These are phyloP conservation scores for Neoboletus magnificus DNA, from an alignment of 768 basidiomycete genomes.

Conservation along the genomic window DNA sequence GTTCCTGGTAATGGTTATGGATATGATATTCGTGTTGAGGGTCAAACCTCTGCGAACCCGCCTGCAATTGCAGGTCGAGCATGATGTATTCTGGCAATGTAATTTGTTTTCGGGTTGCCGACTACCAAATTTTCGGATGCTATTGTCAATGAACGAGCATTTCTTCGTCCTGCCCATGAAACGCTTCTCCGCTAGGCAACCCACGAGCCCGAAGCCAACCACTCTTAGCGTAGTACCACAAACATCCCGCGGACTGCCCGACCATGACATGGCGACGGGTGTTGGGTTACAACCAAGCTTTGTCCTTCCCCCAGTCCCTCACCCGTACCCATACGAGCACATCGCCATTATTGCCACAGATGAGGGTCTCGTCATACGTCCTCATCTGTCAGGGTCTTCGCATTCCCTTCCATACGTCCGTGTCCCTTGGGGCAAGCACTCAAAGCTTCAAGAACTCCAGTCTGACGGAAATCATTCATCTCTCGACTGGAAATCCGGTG, in stretches of 20 bases:
- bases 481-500: slow-evolving; percentile 52
- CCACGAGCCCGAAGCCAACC: slow-evolving; percentile 9
- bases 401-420: slow-evolving; percentile 40
- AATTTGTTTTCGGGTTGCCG: slow-evolving; percentile 7
- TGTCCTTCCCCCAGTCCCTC: slow-evolving; percentile 65
- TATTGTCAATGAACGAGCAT: neutral
- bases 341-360: slow-evolving; percentile 59
- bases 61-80: slow-evolving; percentile 34
- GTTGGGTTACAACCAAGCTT: slow-evolving; percentile 56
- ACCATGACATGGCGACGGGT: slow-evolving; percentile 7
- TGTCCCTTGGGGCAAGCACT: slow-evolving; percentile 59
- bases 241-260: neutral
- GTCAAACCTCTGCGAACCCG: slow-evolving; percentile 51
- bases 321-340: slow-evolving; percentile 68
- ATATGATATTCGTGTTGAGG: slow-evolving; percentile 68
- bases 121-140: slow-evolving; percentile 2
- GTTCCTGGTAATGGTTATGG: slow-evolving; percentile 76
- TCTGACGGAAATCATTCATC: slow-evolving; percentile 31
- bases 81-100: slow-evolving; percentile 26
- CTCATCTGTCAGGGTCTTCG: slow-evolving; percentile 39
- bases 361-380: slow-evolving; percentile 66
- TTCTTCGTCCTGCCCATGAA: slow-evolving; percentile 25
- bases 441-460: slow-evolving; percentile 50
- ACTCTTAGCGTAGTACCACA: neutral
- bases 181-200: slow-evolving; percentile 26